These are phyloP conservation scores for Pichia heedii DNA, from an alignment of 805 yeast genomes.

Conservation along the genomic window DNA sequence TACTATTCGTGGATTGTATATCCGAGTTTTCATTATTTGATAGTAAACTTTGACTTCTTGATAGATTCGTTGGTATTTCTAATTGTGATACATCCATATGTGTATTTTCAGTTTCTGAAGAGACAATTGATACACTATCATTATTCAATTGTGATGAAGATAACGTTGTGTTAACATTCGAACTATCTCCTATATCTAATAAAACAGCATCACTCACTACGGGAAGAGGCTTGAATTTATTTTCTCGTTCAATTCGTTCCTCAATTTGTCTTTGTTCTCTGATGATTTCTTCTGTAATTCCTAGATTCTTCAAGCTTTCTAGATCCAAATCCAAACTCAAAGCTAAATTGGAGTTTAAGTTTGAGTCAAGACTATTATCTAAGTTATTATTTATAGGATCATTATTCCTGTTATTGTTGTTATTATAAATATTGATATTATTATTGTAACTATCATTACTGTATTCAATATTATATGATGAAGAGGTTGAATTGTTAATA, in stretches of 20 bases:
- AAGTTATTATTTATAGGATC: too few species aligned
- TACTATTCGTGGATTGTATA: background rate
- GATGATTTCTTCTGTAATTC: conserved; percentile 6
- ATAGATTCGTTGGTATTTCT: conserved; percentile 6
- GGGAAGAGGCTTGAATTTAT: background rate
- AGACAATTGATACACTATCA: background rate
- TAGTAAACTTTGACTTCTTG: background rate
- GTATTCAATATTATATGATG: background rate
- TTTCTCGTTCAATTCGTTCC: conserved; percentile 1
- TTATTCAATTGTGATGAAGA: background rate
- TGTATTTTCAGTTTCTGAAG: background rate
- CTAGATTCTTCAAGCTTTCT: conserved; percentile 4
- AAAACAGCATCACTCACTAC: background rate
- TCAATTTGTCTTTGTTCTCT: conserved; percentile 5
- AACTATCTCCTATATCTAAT: background rate
- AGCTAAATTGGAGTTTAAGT: too few species aligned
- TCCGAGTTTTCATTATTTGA: conserved; percentile 2
- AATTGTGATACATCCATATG: conserved; percentile 5
- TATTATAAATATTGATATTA: too few species aligned
- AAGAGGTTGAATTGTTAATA: background rate
- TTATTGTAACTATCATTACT: too few species aligned
- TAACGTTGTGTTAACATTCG: background rate
- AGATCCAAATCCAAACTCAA: conserved; percentile 1
- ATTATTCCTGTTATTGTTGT: too few species aligned
- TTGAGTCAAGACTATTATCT: too few species aligned